A percentile compares a stretch with the other conserved stretches of the same genome.
Conservation (phyloP, 306 rosid genomes). For the Ormosia emarginata region DNA sequence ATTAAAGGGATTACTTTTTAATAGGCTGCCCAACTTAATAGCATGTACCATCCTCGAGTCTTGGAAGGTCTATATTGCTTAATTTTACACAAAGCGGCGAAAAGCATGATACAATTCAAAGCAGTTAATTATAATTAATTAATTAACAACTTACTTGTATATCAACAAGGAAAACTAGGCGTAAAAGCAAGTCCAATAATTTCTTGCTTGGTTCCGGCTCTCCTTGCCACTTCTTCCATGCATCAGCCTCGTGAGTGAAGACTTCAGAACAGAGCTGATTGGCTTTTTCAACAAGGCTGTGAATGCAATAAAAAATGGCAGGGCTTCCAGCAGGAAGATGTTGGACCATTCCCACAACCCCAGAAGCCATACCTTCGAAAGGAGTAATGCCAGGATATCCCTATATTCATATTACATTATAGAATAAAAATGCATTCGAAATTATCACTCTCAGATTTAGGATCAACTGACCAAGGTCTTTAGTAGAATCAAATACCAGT, state of each 20-base stretch:
- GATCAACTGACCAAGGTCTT: background rate
- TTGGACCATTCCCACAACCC: slow-evolving; percentile 71
- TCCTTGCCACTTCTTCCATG: slow-evolving; percentile 76
- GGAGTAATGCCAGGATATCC: slow-evolving; percentile 88
- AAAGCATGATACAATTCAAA: background rate
- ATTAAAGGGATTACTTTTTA: background rate
- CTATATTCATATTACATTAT: slow-evolving; percentile 42
- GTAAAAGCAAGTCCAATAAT: slow-evolving; percentile 73
- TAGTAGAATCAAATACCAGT: slow-evolving; percentile 43
- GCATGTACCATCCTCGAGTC: background rate
- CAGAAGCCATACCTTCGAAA: slow-evolving; percentile 94
- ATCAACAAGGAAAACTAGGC: slow-evolving; percentile 73
- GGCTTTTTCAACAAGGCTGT: slow-evolving; percentile 67
- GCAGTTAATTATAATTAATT: background rate
- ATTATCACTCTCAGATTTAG: slow-evolving; percentile 5
- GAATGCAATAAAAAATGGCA: slow-evolving; percentile 69
- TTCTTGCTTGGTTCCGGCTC: slow-evolving; percentile 85
- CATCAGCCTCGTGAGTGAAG: slow-evolving; percentile 44
- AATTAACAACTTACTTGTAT: slow-evolving; percentile 57
- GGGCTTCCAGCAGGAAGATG: slow-evolving; percentile 97
- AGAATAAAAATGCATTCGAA: background rate
- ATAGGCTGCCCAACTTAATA: background rate
- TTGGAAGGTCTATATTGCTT: background rate
- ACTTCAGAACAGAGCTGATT: slow-evolving; percentile 51
- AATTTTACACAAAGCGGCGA: slow-evolving; percentile 5